Base-by-base conservation (phyloP, 2,329 filamentous ascomycete genomes). In the Elsinoe necatrix region DNA sequence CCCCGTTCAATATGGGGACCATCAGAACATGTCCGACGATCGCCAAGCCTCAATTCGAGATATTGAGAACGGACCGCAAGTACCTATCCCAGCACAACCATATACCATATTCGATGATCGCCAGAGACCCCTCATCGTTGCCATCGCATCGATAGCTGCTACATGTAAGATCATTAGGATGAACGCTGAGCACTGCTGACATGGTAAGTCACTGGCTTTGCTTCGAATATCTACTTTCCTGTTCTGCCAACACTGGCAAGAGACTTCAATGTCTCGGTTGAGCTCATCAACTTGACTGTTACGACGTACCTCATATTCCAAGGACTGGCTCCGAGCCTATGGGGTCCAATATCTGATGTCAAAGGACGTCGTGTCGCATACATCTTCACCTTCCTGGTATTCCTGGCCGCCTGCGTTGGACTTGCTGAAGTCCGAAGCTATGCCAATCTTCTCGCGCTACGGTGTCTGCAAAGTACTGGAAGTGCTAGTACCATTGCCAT, bases 101-200 rank as follows among this genome's bases (percentile, higher is more conserved):
- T 76, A 75, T 60, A 80, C 70, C 61, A 77, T 80, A 21, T 80
- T 80, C 23, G 76, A 78, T 61, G 70, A 66, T 31, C 65, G 71
- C 4, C 77, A 80, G 63, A 78, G 76, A 58, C 67, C 69, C 2
- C 18, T 80, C 0, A 76, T 80, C 23, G 68, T 80, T 0, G 57
- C 71, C 2, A 65, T 78, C 5, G 73, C 75, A 5, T 77, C 78
- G 16, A 29, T 57, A 14, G 56, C 56, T 74, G 78, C 65, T 65
- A 68, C 63, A 4, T 6, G 12, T 7, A 20, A 8, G 23, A 11
- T 34, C 14, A 35, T 11, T 18, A 52, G 34, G 8, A 21, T 3
- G 20, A 9, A 9, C 12, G 20, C 25, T 11, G 18, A 3, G n/a
- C 4, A 2, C 12, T 12, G 16, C 41, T 45, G 21, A 45, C 21